These are phyloP conservation scores for Stipa capillata DNA, from an alignment of 176 grass and related monocot genomes.

Conservation along the genomic window DNA sequence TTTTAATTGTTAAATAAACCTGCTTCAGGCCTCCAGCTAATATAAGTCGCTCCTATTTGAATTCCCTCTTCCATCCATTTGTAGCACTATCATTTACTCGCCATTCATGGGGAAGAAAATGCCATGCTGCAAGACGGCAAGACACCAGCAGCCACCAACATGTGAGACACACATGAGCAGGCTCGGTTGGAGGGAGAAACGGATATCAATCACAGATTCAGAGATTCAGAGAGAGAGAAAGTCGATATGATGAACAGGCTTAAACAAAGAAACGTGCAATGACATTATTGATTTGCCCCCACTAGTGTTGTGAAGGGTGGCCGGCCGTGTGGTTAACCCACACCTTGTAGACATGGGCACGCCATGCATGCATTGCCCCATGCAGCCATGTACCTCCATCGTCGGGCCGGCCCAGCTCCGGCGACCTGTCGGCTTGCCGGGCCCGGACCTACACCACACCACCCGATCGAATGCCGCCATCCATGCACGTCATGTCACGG, in stretches of 20 bases:
- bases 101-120: background rate
- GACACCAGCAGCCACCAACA: background rate
- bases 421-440: conserved; percentile 9
- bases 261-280: background rate
- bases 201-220: background rate
- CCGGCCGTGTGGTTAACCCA: background rate
- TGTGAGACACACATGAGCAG: conserved; percentile 17
- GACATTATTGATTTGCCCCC: background rate
- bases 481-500: conserved; percentile 10
- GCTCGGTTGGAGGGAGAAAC: background rate
- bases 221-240: background rate
- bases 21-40: background rate
- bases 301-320: background rate
- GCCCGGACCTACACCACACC: conserved; percentile 16
- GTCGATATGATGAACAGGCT: background rate
- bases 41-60: background rate
- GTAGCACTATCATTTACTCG: background rate
- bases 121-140: conserved; percentile 4
- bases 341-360: conserved; percentile 20
- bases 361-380: conserved; percentile 24
- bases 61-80: background rate
- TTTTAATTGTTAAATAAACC: background rate
- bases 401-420: background rate
- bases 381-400: background rate
- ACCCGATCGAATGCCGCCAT: background rate